A percentile compares a stretch with the other conserved stretches of the same genome.
Conservation (phyloP, 495 filamentous ascomycete species). For the Talaromyces ruber region DNA sequence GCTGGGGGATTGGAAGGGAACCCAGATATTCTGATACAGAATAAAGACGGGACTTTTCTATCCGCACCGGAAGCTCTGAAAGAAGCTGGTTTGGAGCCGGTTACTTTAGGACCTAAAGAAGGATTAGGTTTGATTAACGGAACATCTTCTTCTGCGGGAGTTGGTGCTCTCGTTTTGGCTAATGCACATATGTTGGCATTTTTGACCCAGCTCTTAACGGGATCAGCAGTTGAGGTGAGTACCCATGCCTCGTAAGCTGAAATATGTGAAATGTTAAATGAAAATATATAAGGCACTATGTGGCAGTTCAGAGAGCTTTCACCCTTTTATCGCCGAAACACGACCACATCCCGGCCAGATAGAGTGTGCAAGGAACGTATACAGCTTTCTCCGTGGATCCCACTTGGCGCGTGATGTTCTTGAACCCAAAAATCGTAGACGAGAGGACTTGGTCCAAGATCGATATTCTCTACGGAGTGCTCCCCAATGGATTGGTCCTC, state of each 20-base stretch:
- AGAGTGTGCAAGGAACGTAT: constrained; percentile 43
- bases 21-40: constrained; percentile 32
- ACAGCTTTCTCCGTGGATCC: constrained; percentile 31
- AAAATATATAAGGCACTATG: not conserved
- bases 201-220: constrained; percentile 44
- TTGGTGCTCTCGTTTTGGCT: constrained; percentile 41
- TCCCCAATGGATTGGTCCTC: constrained; percentile 55
- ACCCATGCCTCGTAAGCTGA: not conserved
- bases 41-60: constrained; percentile 8
- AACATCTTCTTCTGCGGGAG: constrained; percentile 45
- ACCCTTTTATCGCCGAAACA: constrained; percentile 44
- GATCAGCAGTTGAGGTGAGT: constrained; percentile 24
- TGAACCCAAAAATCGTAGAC: constrained; percentile 5
- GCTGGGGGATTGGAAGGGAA: constrained; percentile 51
- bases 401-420: constrained; percentile 7
- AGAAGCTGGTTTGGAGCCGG: constrained; percentile 27
- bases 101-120: constrained; percentile 50
- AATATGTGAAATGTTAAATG: not conserved
- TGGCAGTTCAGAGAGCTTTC: constrained; percentile 24
- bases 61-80: constrained; percentile 32
- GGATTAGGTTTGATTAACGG: constrained; percentile 57
- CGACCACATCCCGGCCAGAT: constrained; percentile 51
- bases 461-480: constrained; percentile 53
- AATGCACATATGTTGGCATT: constrained; percentile 45
- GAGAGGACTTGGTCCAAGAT: constrained; percentile 40